Evolutionary conservation across 805 yeast species (phyloP), one percentile per base, ranked within the genome.

Genomic region (Candida arabinofermentans): DNA sequence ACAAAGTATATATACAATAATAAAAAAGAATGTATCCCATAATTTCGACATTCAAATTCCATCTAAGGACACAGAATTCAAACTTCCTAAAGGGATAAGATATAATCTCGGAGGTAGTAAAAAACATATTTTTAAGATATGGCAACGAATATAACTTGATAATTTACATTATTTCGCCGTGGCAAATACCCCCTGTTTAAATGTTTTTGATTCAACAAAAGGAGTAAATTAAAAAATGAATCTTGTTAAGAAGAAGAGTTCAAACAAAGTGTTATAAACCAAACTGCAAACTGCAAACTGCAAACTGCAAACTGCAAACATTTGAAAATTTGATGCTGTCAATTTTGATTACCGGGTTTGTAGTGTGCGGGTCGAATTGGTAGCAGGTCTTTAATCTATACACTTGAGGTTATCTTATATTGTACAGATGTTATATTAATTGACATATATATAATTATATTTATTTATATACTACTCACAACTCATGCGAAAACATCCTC

Each of bases 101-200:
- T 33, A 47, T 66, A 46, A 45, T 77, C 79, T 77, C 65, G 81
- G 81, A 77, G 76, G 81, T 80, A 76, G 75, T 69, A 60, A 61
- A 54, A 49, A 59, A 55, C 55, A 51, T 62, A 61, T 52, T 52
- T 52, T 50, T 43, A 33, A 48, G 44, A 69, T 65, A 75, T 77
- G 83, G 83, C 83, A 77, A 76, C 81, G 81, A 64, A 69, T 64
- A 67, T 70, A 71, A 75, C 79, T 75, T 74, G 80, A 72, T 69
- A 69, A 69, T 71, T 46, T 71, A 64, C 77, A 71, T 74, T 70
- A 71, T 64, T 74, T 65, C 81, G 81, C 68, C 83, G 83, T 77
- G 83, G 83, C 83, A 77, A 74, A 72, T 66, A 67, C 74, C 79
- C 77, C 82, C 70, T 54, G 53, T 35, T 55, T 57, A 61, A 61